A percentile compares a stretch with the other conserved stretches of the same genome.
Conservation (phyloP, 805 yeast genomes). For the Diddensiella transvaalensis region DNA sequence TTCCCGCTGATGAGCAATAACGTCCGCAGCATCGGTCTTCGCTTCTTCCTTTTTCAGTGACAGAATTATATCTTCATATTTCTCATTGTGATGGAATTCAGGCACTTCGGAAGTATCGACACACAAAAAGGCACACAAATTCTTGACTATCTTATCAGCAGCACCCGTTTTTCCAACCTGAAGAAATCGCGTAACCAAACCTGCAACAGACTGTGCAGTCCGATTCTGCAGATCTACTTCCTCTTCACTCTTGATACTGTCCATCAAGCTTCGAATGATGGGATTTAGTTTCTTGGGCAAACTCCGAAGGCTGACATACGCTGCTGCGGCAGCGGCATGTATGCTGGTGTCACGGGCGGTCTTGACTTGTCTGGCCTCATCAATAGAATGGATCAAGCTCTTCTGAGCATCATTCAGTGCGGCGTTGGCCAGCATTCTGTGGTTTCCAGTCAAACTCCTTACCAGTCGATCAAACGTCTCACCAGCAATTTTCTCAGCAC, state of each 20-base stretch:
- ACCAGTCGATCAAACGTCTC: constrained; percentile 66
- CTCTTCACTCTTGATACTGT: constrained; percentile 76
- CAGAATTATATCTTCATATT: constrained; percentile 52
- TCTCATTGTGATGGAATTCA: constrained; percentile 68
- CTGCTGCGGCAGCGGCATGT: constrained; percentile 72
- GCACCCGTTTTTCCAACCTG: constrained; percentile 61
- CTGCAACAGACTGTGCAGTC: constrained; percentile 66
- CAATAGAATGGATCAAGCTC: constrained; percentile 61
- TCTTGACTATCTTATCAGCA: constrained; percentile 83
- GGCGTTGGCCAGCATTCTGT: constrained; percentile 65
- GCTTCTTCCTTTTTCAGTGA: constrained; percentile 80
- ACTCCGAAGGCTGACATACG: constrained; percentile 49
- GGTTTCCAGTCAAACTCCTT: constrained; percentile 59
- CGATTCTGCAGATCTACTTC: constrained; percentile 61
- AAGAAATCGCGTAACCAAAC: constrained; percentile 58
- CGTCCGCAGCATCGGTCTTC: constrained; percentile 56
- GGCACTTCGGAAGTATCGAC: constrained; percentile 97
- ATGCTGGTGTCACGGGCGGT: constrained; percentile 48
- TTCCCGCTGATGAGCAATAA: constrained; percentile 56
- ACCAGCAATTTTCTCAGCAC: constrained; percentile 65
- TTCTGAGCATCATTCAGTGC: constrained; percentile 76
- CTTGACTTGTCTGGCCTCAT: constrained; percentile 58
- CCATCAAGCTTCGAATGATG: constrained; percentile 86
- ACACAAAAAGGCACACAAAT: constrained; percentile 87
- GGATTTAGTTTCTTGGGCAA: constrained; percentile 90